These are phyloP conservation scores for Periconia digitata DNA, from an alignment of 2,329 filamentous ascomycete species.

Conservation along the genomic window DNA sequence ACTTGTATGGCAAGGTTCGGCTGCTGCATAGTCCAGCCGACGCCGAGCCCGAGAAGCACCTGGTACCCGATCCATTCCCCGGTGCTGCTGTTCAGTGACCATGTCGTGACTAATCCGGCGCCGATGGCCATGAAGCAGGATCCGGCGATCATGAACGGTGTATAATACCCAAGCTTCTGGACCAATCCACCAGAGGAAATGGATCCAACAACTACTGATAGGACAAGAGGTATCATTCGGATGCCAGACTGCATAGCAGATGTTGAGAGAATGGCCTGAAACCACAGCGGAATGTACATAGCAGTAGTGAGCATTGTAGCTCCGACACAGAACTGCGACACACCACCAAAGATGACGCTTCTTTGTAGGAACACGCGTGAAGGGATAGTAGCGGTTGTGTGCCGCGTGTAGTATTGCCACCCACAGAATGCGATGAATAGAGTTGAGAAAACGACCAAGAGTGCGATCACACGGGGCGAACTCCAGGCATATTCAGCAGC, in stretches of 20 bases:
- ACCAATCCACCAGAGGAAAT: conserved; percentile 44
- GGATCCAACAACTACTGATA: conserved; percentile 46
- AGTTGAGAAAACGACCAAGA: conserved; percentile 45
- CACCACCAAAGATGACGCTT: conserved; percentile 43
- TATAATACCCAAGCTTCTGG: conserved; percentile 49
- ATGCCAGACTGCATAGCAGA: conserved; percentile 49
- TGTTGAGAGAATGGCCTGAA: conserved; percentile 50
- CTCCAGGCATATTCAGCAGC: conserved; percentile 48
- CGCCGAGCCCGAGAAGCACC: conserved; percentile 36
- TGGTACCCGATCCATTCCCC: conserved; percentile 38
- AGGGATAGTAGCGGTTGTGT: conserved; percentile 47
- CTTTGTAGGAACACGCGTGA: conserved; percentile 46
- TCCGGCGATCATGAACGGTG: conserved; percentile 49
- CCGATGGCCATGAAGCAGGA: conserved; percentile 46
- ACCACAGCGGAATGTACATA: conserved; percentile 49
- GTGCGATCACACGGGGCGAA: conserved; percentile 44
- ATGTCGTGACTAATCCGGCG: conserved; percentile 48
- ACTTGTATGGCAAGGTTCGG: conserved; percentile 49
- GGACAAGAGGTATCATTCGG: conserved; percentile 48
- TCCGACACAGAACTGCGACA: conserved; percentile 45
- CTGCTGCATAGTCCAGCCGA: conserved; percentile 50
- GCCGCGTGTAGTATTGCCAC: conserved; percentile 42
- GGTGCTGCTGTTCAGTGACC: conserved; percentile 33
- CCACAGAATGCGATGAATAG: conserved; percentile 42
- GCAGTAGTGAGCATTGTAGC: conserved; percentile 40